Base-by-base conservation (phyloP, 768 basidiomycete genomes). In the Pilatotrama ljubarskyi region DNA sequence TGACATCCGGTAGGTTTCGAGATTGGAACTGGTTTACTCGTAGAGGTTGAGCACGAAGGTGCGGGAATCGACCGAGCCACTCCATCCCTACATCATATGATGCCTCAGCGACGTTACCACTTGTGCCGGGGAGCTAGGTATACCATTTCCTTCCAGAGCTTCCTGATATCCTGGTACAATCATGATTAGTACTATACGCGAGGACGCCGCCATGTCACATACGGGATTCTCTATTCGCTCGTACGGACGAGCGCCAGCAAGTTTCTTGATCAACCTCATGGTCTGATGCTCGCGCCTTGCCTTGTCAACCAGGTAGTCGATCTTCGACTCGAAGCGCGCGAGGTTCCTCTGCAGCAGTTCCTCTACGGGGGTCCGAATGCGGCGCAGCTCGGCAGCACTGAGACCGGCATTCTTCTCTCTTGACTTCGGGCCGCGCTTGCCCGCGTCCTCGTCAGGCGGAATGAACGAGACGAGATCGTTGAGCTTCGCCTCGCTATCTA, bases 81-180 rank as follows among this genome's bases (percentile, higher is more conserved):
- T 10, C 52, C 52, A 53, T 29, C 41, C 41, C 52, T 53, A 10
- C 10, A 44, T 1, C n/a, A n/a, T 22, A 9, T 5, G 17, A 20
- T 15, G 14, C 8, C 2, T n/a, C 17, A 24, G 24, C 2, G 3
- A 18, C 17, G 4, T 2, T 40, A 5, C 10, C 3, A 26, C 11
- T 5, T 29, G 24, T 32, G 26, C 0, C 17, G 26, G 18, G 22
- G 46, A 13, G 3, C 26, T 42, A n/a, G n/a, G n/a, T n/a, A n/a
- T 13, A 53, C 52, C 52, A 41, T 42, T 17, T 53, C 52, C n/a
- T 43, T 53, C 52, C 52, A 53, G 0, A 53, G 26, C 52, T 53
- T 53, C 41, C 13, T 41, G n/a, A 53, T 42, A 32, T 53, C 52
- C 52, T 53, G 32, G 2, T 3, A n/a, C 2, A 6, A 29, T 8